Percentiles rank a stretch among this genome's conserved stretches.
Evolutionary conservation across 495 filamentous ascomycete species (phyloP).

Genomic region (Talaromyces borbonicus): DNA sequence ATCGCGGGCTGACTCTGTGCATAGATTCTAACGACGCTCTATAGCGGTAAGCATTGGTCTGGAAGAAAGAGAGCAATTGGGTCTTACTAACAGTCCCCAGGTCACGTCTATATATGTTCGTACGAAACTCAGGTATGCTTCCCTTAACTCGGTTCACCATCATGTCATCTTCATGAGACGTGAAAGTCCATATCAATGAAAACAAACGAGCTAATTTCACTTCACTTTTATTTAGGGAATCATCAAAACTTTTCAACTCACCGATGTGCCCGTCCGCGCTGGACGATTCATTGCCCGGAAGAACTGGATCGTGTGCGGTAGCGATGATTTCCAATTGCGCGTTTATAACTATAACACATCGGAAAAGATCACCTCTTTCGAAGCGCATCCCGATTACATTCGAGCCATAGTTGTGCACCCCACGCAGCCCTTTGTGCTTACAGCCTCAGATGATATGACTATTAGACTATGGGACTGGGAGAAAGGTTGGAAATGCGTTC

Average conservation of each 20-base stretch:
- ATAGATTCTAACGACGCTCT: constrained; percentile 85
- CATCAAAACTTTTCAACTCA: constrained; percentile 98
- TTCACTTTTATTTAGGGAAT: constrained; percentile 46
- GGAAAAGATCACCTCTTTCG: constrained; percentile 96
- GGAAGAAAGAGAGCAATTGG: not conserved
- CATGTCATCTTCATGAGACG: not conserved
- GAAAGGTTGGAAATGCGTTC: constrained; percentile 93
- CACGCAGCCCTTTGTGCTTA: constrained; percentile 89
- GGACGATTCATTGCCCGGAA: constrained; percentile 95
- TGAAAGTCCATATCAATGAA: not conserved
- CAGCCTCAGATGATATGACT: constrained; percentile 98
- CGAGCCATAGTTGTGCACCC: constrained; percentile 96
- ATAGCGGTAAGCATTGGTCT: constrained; percentile 60
- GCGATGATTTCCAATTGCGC: constrained; percentile 94
- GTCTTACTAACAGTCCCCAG: constrained; percentile 26
- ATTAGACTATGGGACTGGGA: constrained; percentile 99
- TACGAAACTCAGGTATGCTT: constrained; percentile 76
- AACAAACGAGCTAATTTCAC: not conserved
- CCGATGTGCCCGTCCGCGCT: constrained; percentile 95
- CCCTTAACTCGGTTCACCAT: constrained; percentile 1
- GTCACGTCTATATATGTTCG: constrained; percentile 99
- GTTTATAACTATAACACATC: constrained; percentile 99
- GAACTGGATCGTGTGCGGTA: constrained; percentile 98
- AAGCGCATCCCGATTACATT: constrained; percentile 98
- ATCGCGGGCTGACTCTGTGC: constrained; percentile 18